phyloP scores from a whole-genome alignment of 2,329 filamentous ascomycete species.

The Scytalidium sp. region DNA sequence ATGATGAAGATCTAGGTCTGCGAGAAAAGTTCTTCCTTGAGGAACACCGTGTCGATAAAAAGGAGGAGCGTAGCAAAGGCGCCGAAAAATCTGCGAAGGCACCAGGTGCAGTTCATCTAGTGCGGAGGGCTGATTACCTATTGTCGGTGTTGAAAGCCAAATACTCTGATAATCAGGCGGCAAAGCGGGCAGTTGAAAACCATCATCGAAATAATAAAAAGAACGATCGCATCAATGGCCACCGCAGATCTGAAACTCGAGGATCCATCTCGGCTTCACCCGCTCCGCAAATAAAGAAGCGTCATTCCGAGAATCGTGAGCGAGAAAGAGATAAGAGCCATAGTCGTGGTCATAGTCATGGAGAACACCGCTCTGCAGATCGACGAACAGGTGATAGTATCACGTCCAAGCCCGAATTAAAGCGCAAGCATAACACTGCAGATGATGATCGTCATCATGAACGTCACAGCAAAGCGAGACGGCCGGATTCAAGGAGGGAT shows the following conservation, averaged over 20 bases:
- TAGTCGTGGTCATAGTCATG: constrained; percentile 37
- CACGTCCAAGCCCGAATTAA: constrained; percentile 41
- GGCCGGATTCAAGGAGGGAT: constrained; percentile 23
- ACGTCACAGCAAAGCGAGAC: constrained; percentile 47
- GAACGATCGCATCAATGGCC: constrained; percentile 51
- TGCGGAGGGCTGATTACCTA: constrained; percentile 91
- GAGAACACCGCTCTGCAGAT: constrained; percentile 37
- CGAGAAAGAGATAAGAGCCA: constrained; percentile 47
- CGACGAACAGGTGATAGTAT: constrained; percentile 18
- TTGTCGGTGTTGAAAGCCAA: constrained; percentile 89
- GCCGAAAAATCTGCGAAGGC: constrained; percentile 76
- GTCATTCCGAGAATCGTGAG: constrained; percentile 33
- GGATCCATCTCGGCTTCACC: constrained; percentile 70
- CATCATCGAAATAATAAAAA: constrained; percentile 96
- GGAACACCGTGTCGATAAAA: constrained; percentile 97
- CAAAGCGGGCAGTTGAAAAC: constrained; percentile 81
- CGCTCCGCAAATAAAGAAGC: constrained; percentile 52
- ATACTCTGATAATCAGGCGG: constrained; percentile 72
- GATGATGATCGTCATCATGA: constrained; percentile 47
- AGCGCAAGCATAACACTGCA: constrained; percentile 58
- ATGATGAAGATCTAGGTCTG: constrained; percentile 83
- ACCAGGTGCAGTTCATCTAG: constrained; percentile 94
- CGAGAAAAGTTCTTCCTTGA: constrained; percentile 92
- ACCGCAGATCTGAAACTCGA: constrained; percentile 56
- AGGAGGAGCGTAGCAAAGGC: constrained; percentile 80